A percentile compares a stretch with the other conserved stretches of the same genome.
phyloP scores from a whole-genome alignment of 805 yeast species.

The Saturnispora kantuleensis region DNA sequence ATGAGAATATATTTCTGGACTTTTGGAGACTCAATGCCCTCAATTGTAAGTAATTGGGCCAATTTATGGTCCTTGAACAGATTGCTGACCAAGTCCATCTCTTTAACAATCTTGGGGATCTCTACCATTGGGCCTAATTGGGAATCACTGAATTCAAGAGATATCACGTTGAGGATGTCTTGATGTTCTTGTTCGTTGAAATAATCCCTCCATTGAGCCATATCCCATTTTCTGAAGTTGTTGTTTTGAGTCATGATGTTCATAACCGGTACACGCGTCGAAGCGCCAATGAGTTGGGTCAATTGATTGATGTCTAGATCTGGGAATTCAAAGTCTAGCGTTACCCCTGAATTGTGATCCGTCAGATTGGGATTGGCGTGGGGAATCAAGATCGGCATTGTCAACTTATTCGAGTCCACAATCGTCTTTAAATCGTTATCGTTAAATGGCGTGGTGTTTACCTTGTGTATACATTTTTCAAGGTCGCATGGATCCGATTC shows the following conservation, averaged over 20 bases:
- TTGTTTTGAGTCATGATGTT: slow-evolving; percentile 77
- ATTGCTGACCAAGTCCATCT: slow-evolving; percentile 57
- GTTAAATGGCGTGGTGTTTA: slow-evolving; percentile 22
- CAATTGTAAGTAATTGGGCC: neutral
- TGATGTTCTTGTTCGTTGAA: slow-evolving; percentile 34
- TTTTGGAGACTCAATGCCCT: slow-evolving; percentile 33
- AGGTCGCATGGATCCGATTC: slow-evolving; percentile 8
- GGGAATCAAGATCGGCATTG: slow-evolving; percentile 25
- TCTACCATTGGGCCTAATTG: slow-evolving; percentile 36
- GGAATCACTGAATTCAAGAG: slow-evolving; percentile 64
- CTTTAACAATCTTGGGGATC: slow-evolving; percentile 59
- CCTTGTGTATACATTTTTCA: slow-evolving; percentile 18
- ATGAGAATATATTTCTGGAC: slow-evolving; percentile 73
- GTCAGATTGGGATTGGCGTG: slow-evolving; percentile 17
- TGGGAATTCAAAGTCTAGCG: slow-evolving; percentile 33
- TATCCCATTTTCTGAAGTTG: slow-evolving; percentile 49
- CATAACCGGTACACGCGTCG: slow-evolving; percentile 68
- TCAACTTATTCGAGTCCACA: slow-evolving; percentile 21
- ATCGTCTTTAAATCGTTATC: slow-evolving; percentile 19
- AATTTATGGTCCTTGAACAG: slow-evolving; percentile 39
- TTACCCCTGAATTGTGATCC: slow-evolving; percentile 10
- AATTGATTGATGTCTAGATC: slow-evolving; percentile 46
- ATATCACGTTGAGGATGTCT: slow-evolving; percentile 68
- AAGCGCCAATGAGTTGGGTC: slow-evolving; percentile 51
- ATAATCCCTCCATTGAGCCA: slow-evolving; percentile 68